These are phyloP conservation scores for Xylaria grammica DNA, from an alignment of 495 filamentous ascomycete species.

Conservation along the genomic window DNA sequence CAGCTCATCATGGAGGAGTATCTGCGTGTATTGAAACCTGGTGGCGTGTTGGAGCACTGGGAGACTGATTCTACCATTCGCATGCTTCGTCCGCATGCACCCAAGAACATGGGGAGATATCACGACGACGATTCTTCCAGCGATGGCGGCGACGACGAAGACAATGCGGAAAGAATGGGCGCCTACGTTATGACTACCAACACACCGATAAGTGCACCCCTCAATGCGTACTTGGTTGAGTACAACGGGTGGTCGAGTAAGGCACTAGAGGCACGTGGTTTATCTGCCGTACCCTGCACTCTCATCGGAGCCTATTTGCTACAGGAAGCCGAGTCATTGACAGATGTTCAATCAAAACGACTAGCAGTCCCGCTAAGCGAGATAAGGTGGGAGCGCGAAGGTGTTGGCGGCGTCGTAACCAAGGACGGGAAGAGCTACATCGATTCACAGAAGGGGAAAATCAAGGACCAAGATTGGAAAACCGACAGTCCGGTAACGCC, in stretches of 20 bases:
- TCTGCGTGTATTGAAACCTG: conserved; percentile 75
- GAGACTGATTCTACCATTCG: conserved; percentile 80
- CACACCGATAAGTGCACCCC: conserved; percentile 75
- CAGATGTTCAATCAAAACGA: conserved; percentile 71
- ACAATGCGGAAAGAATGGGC: conserved; percentile 66
- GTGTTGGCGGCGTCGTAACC: conserved; percentile 59
- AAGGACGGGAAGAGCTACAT: conserved; percentile 59
- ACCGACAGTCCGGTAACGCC: conserved; percentile 58
- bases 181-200: conserved; percentile 84
- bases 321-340: conserved; percentile 77
- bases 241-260: conserved; percentile 84
- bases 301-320: conserved; percentile 76
- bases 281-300: conserved; percentile 80
- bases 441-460: conserved; percentile 44
- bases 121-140: conserved; percentile 49
- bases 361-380: conserved; percentile 87
- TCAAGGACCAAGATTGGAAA: conserved; percentile 30
- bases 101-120: conserved; percentile 48
- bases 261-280: conserved; percentile 71
- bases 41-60: conserved; percentile 86
- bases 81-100: conserved; percentile 76
- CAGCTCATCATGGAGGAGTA: conserved; percentile 74
- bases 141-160: conserved; percentile 60
- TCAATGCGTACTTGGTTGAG: conserved; percentile 81
- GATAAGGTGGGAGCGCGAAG: conserved; percentile 85